These are phyloP conservation scores for Gossypium rotundifolium DNA, from an alignment of 345 rosid species.

Conservation along the genomic window DNA sequence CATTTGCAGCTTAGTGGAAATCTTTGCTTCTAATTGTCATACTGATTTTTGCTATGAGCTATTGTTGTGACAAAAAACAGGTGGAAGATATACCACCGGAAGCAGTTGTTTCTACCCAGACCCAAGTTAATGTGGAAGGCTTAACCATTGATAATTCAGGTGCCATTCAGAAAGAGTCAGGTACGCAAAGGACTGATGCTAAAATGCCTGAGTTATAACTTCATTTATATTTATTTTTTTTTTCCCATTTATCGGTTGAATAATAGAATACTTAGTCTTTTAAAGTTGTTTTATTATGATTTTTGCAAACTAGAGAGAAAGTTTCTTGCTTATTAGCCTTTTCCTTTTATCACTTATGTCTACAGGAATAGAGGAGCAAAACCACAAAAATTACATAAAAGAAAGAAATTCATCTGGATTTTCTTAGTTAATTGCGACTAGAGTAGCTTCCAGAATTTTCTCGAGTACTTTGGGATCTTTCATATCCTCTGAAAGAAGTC, in stretches of 20 bases:
- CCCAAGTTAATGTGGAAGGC: constrained; percentile 18
- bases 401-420: background rate
- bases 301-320: background rate
- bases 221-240: background rate
- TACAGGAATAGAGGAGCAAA: background rate
- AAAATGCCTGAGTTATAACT: constrained; percentile 1
- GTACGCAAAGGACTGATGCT: constrained; percentile 27
- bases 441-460: background rate
- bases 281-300: background rate
- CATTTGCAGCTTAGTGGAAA: constrained; percentile 16
- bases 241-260: background rate
- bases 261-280: background rate
- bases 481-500: background rate
- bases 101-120: constrained; percentile 24
- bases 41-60: constrained; percentile 14
- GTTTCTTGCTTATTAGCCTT: background rate
- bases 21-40: constrained; percentile 15
- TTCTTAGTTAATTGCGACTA: background rate
- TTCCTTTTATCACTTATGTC: background rate
- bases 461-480: background rate
- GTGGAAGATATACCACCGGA: constrained; percentile 29
- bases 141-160: constrained; percentile 18
- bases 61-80: constrained; percentile 21
- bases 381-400: background rate
- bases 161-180: constrained; percentile 25